Evolutionary conservation across 768 basidiomycete species (phyloP).

Genomic region (Termitomyces sp.): DNA sequence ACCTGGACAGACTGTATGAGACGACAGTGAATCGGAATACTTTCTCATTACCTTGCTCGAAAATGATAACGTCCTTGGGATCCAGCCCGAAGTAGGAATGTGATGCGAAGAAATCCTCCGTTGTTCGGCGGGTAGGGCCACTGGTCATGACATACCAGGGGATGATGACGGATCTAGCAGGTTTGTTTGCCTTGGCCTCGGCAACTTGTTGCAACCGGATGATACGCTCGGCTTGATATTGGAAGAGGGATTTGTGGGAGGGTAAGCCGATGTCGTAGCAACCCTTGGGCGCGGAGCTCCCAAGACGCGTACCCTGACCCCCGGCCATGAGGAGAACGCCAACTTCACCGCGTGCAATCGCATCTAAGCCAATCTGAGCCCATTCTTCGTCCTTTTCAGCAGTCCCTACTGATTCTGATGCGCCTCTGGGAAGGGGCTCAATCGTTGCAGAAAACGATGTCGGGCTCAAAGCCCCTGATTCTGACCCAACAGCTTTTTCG

Average conservation of each 20-base stretch:
- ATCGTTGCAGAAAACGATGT: conserved; percentile 41
- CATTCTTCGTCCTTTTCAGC: conserved; percentile 63
- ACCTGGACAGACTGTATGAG: conserved; percentile 41
- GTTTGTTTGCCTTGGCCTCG: conserved; percentile 45
- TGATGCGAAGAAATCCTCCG: conserved; percentile 77
- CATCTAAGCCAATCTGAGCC: conserved; percentile 73
- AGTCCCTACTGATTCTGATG: conserved; percentile 58
- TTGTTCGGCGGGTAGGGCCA: conserved; percentile 86
- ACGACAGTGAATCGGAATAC: conserved; percentile 5
- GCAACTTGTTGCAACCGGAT: conserved; percentile 76
- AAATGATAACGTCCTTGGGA: conserved; percentile 79
- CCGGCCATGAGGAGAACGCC: conserved; percentile 98
- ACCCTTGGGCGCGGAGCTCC: conserved; percentile 90
- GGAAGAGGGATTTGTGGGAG: conserved; percentile 91
- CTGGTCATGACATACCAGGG: conserved; percentile 99
- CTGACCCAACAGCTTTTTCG: conserved; percentile 65
- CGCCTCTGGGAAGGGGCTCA: conserved; percentile 75
- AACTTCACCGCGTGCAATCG: conserved; percentile 77
- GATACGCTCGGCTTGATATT: conserved; percentile 97
- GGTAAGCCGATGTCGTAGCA: conserved; percentile 97
- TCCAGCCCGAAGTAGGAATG: conserved; percentile 81
- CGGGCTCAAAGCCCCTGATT: conserved; percentile 38
- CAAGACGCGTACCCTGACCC: conserved; percentile 93
- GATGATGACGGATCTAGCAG: conserved; percentile 61
- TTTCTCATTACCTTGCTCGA: conserved; percentile 80